Evolutionary conservation across 208 protist genomes (phyloP), one percentile per base, ranked within the genome.

Genomic region (Giardia muris): DNA sequence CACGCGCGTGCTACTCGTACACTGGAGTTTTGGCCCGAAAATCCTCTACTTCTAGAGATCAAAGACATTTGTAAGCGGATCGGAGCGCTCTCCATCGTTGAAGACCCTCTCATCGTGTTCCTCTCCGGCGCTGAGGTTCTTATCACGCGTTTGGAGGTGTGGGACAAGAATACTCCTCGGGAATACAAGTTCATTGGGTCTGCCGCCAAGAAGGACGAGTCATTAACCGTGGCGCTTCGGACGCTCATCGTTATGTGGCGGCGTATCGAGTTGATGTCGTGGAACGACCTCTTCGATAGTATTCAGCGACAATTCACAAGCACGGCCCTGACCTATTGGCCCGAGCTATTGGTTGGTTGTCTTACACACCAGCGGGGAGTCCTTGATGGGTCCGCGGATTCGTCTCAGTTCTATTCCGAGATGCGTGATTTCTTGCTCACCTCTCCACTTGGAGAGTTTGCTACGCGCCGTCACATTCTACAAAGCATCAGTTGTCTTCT

Each of bases 401-500:
- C 57, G 10, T 0, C n/a, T 2, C 45, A 44, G n/a, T 92, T 86
- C n/a, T 22, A 46, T 4, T 0, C 1, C 4, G 4, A 90, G 47
- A 67, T 90, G n/a, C 2, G 19, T 2, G 4, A 87, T 42, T 92
- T 87, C 46, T 1, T 92, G 39, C 86, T 43, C 1, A 1, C 48
- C 42, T 92, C 10, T 46, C 3, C 1, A 30, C 76, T 95, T 47
- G 96, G 96, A 48, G 94, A 96, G 1, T 96, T 96, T 76, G 47
- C 87, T 10, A 92, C 88, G 19, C 76, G 95, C n/a, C 47, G 96
- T 0, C 42, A 94, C 3, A 67, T 96, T 2, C 3, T 96, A 0
- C 86, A 89, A 57, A 87, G 92, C 2, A 95, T 96, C 47, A 47
- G 93, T 46, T 22, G 92, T 47, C 1, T 90, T n/a, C 2, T 90